Conservation (phyloP, 2,329 filamentous ascomycete genomes). For the Claviceps sp. region DNA sequence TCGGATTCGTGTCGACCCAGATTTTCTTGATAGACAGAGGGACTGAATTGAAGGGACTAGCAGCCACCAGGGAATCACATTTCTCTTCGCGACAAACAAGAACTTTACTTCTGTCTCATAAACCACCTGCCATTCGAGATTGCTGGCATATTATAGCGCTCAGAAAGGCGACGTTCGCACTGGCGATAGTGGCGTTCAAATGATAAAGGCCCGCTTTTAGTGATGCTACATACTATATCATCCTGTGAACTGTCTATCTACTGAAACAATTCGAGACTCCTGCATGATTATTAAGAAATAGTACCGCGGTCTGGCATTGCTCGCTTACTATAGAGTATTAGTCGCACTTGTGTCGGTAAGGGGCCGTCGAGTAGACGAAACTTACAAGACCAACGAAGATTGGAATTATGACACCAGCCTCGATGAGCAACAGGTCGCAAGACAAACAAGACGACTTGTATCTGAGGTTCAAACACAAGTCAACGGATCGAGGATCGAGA, state of each 20-base stretch:
- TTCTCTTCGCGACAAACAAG: background rate
- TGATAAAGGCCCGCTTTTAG: background rate
- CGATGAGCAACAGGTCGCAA: background rate
- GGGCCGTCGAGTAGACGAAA: background rate
- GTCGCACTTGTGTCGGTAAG: background rate
- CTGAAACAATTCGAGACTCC: background rate
- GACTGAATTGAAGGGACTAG: constrained; percentile 8
- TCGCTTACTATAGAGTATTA: background rate
- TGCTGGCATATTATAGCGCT: background rate
- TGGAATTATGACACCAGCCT: background rate
- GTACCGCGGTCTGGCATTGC: background rate
- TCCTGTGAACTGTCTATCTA: background rate
- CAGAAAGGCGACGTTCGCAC: background rate
- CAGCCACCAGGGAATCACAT: background rate
- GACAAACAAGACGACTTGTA: background rate
- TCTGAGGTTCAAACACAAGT: background rate
- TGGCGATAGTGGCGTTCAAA: background rate
- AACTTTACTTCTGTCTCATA: background rate
- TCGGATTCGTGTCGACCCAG: constrained; percentile 70
- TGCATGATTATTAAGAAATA: no score
- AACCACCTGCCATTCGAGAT: background rate
- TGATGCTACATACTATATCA: no score
- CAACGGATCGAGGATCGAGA: no score
- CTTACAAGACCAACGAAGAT: background rate
- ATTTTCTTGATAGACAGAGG: constrained; percentile 61